phyloP scores from a whole-genome alignment of 1,284 basidiomycete species.

The Kwoniella shivajii region DNA sequence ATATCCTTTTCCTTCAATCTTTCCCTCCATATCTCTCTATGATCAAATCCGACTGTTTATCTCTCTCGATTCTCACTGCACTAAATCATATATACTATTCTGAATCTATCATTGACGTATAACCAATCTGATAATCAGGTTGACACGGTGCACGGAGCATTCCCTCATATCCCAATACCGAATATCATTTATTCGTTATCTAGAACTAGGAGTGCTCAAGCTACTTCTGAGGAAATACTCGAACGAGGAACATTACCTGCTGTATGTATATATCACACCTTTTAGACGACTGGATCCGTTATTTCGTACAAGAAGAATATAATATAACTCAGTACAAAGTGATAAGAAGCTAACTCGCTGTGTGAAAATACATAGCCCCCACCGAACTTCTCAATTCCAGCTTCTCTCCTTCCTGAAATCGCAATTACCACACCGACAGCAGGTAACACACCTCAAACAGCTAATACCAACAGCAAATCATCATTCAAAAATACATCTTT shows the following conservation, averaged over 20 bases:
- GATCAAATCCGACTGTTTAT: not conserved
- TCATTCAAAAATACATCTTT: slow-evolving; percentile 21
- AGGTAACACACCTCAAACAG: slow-evolving; percentile 16
- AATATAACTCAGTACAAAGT: no score
- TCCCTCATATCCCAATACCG: slow-evolving; percentile 49
- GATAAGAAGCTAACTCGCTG: no score
- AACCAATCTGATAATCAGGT: no score
- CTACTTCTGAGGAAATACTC: slow-evolving; percentile 52
- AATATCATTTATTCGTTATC: slow-evolving; percentile 52
- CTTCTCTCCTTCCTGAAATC: slow-evolving; percentile 34
- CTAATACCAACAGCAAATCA: slow-evolving; percentile 1
- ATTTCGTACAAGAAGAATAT: no score
- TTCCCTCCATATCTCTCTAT: not conserved
- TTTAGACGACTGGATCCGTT: no score
- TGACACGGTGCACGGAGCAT: slow-evolving; percentile 50
- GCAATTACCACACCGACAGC: slow-evolving; percentile 13
- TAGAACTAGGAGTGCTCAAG: slow-evolving; percentile 49
- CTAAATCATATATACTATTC: not conserved
- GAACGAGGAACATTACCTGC: slow-evolving; percentile 46
- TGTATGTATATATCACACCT: slow-evolving; percentile 29
- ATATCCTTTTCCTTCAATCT: not conserved
- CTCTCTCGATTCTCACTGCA: not conserved
- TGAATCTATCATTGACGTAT: not conserved
- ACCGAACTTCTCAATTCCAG: slow-evolving; percentile 32
- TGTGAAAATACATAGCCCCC: slow-evolving; percentile 27